phyloP scores from a whole-genome alignment of 2,329 filamentous ascomycete species.

The Colletotrichum endophyticum region DNA sequence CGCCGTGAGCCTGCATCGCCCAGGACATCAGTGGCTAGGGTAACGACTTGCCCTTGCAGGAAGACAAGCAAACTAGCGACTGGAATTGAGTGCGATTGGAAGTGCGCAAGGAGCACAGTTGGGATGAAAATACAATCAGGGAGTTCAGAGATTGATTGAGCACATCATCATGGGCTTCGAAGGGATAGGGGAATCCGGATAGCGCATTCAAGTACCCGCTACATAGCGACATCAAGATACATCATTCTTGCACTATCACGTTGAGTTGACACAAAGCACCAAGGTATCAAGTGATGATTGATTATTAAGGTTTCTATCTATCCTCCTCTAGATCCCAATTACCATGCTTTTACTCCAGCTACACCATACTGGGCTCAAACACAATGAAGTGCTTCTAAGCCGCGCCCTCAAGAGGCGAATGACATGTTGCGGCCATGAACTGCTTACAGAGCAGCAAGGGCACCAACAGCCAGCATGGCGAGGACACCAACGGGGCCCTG shows the following conservation, averaged over 20 bases:
- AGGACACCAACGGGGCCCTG: background rate
- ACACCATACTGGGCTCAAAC: background rate
- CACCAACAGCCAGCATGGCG: constrained; percentile 7
- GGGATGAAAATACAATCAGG: background rate
- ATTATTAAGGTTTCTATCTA: background rate
- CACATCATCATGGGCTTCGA: background rate
- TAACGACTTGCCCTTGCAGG: background rate
- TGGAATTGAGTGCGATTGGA: background rate
- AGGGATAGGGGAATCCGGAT: background rate
- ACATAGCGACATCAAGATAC: background rate
- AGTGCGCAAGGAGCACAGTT: background rate
- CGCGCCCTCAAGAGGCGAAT: background rate
- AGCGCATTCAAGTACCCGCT: background rate
- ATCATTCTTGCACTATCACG: background rate
- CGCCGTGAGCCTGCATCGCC: background rate
- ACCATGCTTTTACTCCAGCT: background rate
- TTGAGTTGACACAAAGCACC: background rate
- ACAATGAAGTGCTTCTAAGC: background rate
- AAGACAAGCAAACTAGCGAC: background rate
- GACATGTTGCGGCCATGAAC: background rate
- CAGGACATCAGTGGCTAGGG: background rate
- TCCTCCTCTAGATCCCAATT: background rate
- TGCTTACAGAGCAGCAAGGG: background rate
- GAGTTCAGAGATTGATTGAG: background rate
- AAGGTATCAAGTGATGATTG: background rate